Evolutionary conservation across 2,329 filamentous ascomycete genomes (phyloP).

Genomic region (Fusarium sp.): DNA sequence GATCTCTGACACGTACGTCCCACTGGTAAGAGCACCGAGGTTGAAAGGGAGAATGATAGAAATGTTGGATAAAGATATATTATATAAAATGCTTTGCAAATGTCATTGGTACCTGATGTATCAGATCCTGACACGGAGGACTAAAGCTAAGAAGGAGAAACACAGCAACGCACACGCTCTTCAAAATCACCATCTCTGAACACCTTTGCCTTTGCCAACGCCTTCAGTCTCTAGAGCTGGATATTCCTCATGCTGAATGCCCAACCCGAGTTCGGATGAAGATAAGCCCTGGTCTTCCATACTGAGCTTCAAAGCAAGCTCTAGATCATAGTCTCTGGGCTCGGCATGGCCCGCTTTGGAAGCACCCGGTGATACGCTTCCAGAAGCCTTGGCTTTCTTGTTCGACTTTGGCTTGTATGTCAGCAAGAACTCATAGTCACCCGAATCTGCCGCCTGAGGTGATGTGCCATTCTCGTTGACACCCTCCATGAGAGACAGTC

Average conservation of each 20-base stretch:
- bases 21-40: too few species aligned
- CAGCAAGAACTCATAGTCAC: slow-evolving; percentile 65
- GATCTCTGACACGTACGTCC: too few species aligned
- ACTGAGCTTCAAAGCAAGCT: slow-evolving; percentile 71
- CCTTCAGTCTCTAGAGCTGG: slow-evolving; percentile 56
- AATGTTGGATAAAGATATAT: background rate
- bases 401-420: slow-evolving; percentile 59
- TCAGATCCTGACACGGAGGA: background rate
- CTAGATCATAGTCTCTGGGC: slow-evolving; percentile 66
- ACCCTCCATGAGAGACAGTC: slow-evolving; percentile 70
- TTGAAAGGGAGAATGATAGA: background rate
- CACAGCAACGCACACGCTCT: slow-evolving; percentile 1
- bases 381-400: slow-evolving; percentile 57
- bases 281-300: slow-evolving; percentile 64
- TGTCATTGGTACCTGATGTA: background rate
- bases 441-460: slow-evolving; percentile 59
- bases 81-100: slow-evolving; percentile 16
- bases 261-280: slow-evolving; percentile 21
- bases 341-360: slow-evolving; percentile 47
- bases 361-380: slow-evolving; percentile 52
- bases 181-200: slow-evolving; percentile 46
- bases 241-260: slow-evolving; percentile 53
- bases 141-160: slow-evolving; percentile 2
- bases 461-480: slow-evolving; percentile 62
- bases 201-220: slow-evolving; percentile 60